Percentiles rank a stretch among this genome's conserved stretches.
Evolutionary conservation across 2,329 filamentous ascomycete genomes (phyloP).

Genomic region (Pseudocercospora fijiensis): DNA sequence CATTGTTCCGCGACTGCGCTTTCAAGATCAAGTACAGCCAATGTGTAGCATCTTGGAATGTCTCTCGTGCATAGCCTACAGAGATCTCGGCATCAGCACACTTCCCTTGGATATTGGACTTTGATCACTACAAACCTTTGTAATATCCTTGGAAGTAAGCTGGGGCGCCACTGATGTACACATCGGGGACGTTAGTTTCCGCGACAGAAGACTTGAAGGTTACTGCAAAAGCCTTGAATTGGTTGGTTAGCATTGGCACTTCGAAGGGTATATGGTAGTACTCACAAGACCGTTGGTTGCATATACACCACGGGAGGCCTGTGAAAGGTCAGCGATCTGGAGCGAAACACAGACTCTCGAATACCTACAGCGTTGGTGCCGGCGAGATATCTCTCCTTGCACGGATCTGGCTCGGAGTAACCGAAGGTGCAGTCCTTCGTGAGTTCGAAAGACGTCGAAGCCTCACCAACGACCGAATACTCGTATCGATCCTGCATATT

Average conservation of each 20-base stretch:
- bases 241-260: not conserved
- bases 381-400: slow-evolving; percentile 47
- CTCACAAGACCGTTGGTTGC: slow-evolving; percentile 50
- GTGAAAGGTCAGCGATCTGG: not conserved
- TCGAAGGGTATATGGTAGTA: not conserved
- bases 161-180: slow-evolving; percentile 57
- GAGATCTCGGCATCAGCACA: not conserved
- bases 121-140: slow-evolving; percentile 10
- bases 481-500: slow-evolving; percentile 64
- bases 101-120: not conserved
- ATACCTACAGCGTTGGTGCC: slow-evolving; percentile 19
- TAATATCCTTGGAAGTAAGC: slow-evolving; percentile 57
- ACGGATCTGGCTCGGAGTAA: slow-evolving; percentile 40
- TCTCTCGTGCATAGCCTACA: slow-evolving; percentile 51
- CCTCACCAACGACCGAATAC: slow-evolving; percentile 51
- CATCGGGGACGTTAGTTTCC: slow-evolving; percentile 50
- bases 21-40: slow-evolving; percentile 58
- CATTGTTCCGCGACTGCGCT: slow-evolving; percentile 61
- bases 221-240: slow-evolving; percentile 46
- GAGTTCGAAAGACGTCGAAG: slow-evolving; percentile 38
- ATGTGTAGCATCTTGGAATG: slow-evolving; percentile 45
- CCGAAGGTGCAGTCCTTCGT: slow-evolving; percentile 44
- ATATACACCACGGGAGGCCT: slow-evolving; percentile 44
- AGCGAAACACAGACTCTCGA: not conserved
- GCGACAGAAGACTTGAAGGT: slow-evolving; percentile 41